phyloP scores from a whole-genome alignment of 2,329 filamentous ascomycete species.

The Penicillium sp. region DNA sequence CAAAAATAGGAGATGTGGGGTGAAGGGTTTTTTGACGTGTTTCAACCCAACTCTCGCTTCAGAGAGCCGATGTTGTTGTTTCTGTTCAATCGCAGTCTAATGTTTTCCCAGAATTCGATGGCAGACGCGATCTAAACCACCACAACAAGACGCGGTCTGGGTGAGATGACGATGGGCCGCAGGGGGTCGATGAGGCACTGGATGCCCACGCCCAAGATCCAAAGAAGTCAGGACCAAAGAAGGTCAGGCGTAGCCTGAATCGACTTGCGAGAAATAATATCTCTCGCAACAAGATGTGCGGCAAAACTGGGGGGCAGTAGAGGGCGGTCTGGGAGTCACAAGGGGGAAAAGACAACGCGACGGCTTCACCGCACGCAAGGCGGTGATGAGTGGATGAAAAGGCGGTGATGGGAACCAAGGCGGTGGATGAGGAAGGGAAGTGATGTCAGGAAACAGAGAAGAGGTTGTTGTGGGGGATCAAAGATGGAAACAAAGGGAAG shows the following conservation, averaged over 20 bases:
- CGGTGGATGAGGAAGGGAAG: constrained; percentile 14
- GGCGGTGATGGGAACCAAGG: constrained; percentile 21
- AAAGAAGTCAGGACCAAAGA: not conserved
- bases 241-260: constrained; percentile 10
- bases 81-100: not conserved
- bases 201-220: not conserved
- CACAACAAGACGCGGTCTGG: not conserved
- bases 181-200: not conserved
- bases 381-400: constrained; percentile 34
- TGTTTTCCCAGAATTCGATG: not conserved
- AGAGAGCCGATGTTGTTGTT: not conserved
- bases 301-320: constrained; percentile 35
- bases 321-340: constrained; percentile 36
- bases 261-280: constrained; percentile 1
- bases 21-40: not conserved
- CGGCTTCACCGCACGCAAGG: constrained; percentile 41
- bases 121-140: not conserved
- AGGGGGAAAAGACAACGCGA: constrained; percentile 25
- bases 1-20: constrained; percentile 12
- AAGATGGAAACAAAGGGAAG: not conserved
- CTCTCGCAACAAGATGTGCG: constrained; percentile 21
- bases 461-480: not conserved
- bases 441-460: not conserved
- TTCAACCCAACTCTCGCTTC: not conserved
- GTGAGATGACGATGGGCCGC: not conserved